Evolutionary conservation across 2,329 filamentous ascomycete species (phyloP).

Genomic region (Scedosporium aurantiacum): DNA sequence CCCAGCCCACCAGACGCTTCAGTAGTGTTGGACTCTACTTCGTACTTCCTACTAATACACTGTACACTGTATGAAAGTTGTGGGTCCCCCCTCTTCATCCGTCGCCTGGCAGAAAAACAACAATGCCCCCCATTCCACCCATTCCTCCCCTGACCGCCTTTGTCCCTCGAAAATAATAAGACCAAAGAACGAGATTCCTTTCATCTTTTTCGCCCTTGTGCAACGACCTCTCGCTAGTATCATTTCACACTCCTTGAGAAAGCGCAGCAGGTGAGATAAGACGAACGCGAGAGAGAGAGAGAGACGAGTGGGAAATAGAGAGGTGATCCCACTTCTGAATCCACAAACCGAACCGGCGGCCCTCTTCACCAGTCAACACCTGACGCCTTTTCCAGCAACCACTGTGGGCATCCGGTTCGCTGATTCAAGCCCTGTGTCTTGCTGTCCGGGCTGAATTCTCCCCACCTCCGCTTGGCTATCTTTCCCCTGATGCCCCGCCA

Average conservation of each 20-base stretch:
- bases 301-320: background rate
- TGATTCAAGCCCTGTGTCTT: background rate
- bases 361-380: background rate
- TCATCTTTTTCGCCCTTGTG: background rate
- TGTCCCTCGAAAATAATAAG: constrained; percentile 3
- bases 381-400: background rate
- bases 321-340: background rate
- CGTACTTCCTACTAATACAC: no score
- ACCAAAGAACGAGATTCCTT: background rate
- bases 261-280: background rate
- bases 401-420: background rate
- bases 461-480: background rate
- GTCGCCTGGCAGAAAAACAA: constrained; percentile 4
- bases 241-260: background rate
- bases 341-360: background rate
- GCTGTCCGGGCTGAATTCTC: background rate
- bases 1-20: no score
- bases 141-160: constrained; percentile 3
- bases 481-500: constrained; percentile 2
- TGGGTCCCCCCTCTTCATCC: background rate
- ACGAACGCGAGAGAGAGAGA: background rate
- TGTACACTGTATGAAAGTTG: background rate
- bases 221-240: background rate
- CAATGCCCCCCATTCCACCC: background rate
- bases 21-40: no score